Conservation (phyloP, 306 rosid species). For the Medicago ruthenica region DNA sequence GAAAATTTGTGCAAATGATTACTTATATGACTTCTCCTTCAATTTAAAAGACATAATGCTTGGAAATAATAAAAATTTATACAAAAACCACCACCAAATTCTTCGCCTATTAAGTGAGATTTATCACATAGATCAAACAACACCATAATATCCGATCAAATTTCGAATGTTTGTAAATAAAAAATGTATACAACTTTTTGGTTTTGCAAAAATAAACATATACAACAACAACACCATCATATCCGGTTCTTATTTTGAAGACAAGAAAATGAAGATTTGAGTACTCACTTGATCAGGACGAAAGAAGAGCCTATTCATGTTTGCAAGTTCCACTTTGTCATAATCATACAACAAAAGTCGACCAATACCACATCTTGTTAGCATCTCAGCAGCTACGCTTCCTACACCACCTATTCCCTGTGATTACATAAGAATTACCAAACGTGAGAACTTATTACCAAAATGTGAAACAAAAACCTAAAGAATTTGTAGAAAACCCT, state of each 20-base stretch:
- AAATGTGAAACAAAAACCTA: not conserved
- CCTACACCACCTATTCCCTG: slow-evolving; percentile 99
- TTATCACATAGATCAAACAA: slow-evolving; percentile 9
- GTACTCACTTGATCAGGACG: slow-evolving; percentile 90
- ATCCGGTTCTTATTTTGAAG: slow-evolving; percentile 3
- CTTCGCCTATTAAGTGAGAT: not conserved
- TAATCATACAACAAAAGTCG: slow-evolving; percentile 96
- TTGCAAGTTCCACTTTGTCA: slow-evolving; percentile 98
- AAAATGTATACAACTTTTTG: not conserved
- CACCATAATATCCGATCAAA: not conserved
- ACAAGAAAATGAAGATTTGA: slow-evolving; percentile 28
- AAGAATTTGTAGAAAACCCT: slow-evolving; percentile 14
- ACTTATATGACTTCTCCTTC: slow-evolving; percentile 25
- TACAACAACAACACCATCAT: not conserved
- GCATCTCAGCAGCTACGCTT: slow-evolving; percentile 99
- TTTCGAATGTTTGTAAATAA: slow-evolving; percentile 15
- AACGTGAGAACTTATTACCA: slow-evolving; percentile 24
- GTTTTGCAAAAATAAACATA: not conserved
- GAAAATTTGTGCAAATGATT: not conserved
- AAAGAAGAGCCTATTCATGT: slow-evolving; percentile 96
- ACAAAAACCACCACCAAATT: not conserved
- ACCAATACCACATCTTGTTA: slow-evolving; percentile 97
- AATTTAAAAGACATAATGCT: slow-evolving; percentile 18
- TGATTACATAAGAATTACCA: slow-evolving; percentile 39
- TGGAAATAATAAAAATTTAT: not conserved